Base-by-base conservation (phyloP, 306 rosid species). In the Castanopsis chinensis region DNA sequence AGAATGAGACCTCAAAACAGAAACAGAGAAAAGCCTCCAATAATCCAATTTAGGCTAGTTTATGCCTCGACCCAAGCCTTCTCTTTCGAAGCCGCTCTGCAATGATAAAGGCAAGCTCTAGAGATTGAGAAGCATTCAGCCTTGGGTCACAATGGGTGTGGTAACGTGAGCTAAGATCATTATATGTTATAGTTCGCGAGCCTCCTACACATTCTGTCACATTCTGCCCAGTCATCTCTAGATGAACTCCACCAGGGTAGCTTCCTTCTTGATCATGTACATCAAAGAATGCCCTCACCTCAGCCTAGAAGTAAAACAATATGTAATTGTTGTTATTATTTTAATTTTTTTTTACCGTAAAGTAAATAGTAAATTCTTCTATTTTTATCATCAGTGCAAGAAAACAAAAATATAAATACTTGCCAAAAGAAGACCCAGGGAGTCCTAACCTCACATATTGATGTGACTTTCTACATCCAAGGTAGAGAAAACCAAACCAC, bases 211-310 rank as follows among this genome's bases (percentile, higher is more conserved):
- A 83, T 71, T 83, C 87, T 13, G 87, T 83, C 53, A 83, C 84
- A 43, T 83, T 83, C 57, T 83, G 87, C 64, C 87, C 87, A 1
- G 87, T 83, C 87, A 83, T 83, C 75, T 83, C 87, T 30, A 83
- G 78, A 76, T 83, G 87, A 53, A 83, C 87, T 12, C 87, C 87
- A 11, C 87, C 81, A 0, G 84, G 84, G 59, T 75, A 79, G 83
- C 87, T 83, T 76, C 87, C 87, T 77, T 83, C 87, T 79, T 83
- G 87, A 69, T 83, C 87, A 10, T 83, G 87, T n/a, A 83, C 81
- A 23, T 83, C 87, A 27, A 83, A 83, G 77, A 83, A 83, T 28
- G 87, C 87, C 45, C 76, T 79, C 83, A 83, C 32, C 81, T 83
- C 87, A 51, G 69, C 82, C 87, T 83, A 68, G 8, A 6, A 49